Conservation (phyloP, 1,139 yeast species). For the Nakaseomyces kungkrabaensis region DNA sequence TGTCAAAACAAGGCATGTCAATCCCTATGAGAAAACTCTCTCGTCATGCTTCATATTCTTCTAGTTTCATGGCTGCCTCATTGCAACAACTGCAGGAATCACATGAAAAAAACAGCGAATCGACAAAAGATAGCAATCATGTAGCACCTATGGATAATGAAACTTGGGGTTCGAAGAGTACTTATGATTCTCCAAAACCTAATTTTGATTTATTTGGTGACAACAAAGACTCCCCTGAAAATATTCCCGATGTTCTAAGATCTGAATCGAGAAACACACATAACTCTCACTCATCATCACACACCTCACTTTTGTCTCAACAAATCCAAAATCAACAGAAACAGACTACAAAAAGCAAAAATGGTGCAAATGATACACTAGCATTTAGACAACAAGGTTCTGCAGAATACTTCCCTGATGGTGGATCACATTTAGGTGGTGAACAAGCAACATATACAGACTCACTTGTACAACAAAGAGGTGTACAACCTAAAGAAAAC, state of each 20-base stretch:
- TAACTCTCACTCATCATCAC: constrained; percentile 26
- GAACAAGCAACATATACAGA: constrained; percentile 12
- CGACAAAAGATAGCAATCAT: constrained; percentile 7
- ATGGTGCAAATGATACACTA: not conserved
- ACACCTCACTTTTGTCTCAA: constrained; percentile 27
- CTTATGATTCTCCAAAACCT: constrained; percentile 15
- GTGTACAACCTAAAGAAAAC: constrained; percentile 7
- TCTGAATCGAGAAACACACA: constrained; percentile 8
- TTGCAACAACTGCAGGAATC: constrained; percentile 22
- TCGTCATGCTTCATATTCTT: constrained; percentile 23
- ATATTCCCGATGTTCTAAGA: constrained; percentile 10
- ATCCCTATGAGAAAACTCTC: constrained; percentile 26
- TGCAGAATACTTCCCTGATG: constrained; percentile 1
- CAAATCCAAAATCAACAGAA: constrained; percentile 20
- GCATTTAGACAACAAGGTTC: not conserved
- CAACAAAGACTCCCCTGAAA: constrained; percentile 9
- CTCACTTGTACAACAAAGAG: constrained; percentile 20
- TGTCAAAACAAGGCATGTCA: constrained; percentile 19
- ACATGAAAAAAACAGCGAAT: constrained; percentile 8
- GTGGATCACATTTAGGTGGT: too few relatives aligned
- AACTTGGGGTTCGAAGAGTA: constrained; percentile 9
- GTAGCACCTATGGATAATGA: constrained; percentile 5
- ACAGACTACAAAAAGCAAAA: not conserved
- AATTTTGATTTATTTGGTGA: constrained; percentile 16
- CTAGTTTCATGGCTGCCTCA: constrained; percentile 24